phyloP scores from a whole-genome alignment of 2,329 filamentous ascomycete genomes.

The Sclerotinia sclerotiorum region DNA sequence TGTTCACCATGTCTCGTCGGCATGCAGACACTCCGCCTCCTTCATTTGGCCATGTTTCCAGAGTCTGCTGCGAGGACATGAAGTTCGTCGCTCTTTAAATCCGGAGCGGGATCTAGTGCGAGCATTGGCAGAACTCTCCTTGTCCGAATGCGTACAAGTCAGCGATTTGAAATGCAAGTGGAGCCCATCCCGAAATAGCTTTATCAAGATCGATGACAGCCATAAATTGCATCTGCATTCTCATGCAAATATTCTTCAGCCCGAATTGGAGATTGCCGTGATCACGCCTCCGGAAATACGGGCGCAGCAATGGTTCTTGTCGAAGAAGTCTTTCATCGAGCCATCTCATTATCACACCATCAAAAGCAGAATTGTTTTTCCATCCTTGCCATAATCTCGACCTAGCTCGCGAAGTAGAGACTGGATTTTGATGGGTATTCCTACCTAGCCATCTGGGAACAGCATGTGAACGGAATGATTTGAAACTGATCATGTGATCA shows the following conservation, averaged over 20 bases:
- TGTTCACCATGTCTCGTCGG: conserved; percentile 52
- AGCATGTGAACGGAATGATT: conserved; percentile 33
- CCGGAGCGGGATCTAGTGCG: conserved; percentile 40
- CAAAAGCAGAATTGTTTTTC: conserved; percentile 47
- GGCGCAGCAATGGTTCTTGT: conserved; percentile 43
- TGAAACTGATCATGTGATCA: conserved; percentile 52
- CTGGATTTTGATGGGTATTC: conserved; percentile 41
- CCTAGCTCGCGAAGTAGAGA: conserved; percentile 46
- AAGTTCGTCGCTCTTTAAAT: conserved; percentile 35
- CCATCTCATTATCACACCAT: conserved; percentile 49
- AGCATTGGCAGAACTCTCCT: conserved; percentile 41
- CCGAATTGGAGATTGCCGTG: conserved; percentile 41
- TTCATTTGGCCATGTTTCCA: conserved; percentile 40
- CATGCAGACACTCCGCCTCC: conserved; percentile 51
- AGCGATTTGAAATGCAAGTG: conserved; percentile 41
- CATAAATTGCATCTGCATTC: conserved; percentile 37
- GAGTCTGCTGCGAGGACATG: conserved; percentile 45
- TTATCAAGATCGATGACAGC: conserved; percentile 39
- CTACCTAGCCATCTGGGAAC: conserved; percentile 40
- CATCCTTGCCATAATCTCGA: conserved; percentile 49
- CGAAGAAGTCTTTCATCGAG: conserved; percentile 48
- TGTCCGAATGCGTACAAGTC: conserved; percentile 42
- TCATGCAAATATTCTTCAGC: conserved; percentile 46
- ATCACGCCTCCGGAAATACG: conserved; percentile 44
- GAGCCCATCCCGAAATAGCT: conserved; percentile 36